Conservation (phyloP, 78 protist genomes). For the Cavenderia fasciculata region DNA sequence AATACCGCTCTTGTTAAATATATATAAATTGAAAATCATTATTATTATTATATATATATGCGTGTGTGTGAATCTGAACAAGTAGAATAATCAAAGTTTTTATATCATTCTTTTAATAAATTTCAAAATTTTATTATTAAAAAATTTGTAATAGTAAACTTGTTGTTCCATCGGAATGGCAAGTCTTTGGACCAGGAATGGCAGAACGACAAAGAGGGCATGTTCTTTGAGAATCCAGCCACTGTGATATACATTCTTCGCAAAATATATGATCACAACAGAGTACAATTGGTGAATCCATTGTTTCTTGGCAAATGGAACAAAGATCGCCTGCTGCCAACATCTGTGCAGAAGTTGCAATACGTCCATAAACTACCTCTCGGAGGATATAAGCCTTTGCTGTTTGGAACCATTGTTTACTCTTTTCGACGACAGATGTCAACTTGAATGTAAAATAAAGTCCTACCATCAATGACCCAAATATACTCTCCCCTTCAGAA, state of each 20-base stretch:
- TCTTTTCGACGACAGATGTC: conserved; percentile 18
- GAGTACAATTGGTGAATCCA: conserved; percentile 60
- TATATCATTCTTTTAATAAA: no score
- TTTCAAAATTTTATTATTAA: no score
- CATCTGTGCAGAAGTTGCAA: conserved; percentile 63
- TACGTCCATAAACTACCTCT: conserved; percentile 51
- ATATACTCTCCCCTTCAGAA: conserved; percentile 28
- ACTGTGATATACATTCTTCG: conserved; percentile 70
- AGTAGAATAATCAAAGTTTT: no score
- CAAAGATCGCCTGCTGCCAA: conserved; percentile 49
- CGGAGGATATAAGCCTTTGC: conserved; percentile 24
- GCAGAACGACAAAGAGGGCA: conserved; percentile 79
- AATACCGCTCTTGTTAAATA: conserved; percentile 60
- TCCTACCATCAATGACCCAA: conserved; percentile 56
- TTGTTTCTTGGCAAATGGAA: conserved; percentile 68
- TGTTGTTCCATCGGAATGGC: conserved; percentile 75
- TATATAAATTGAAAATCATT: conserved; percentile 73
- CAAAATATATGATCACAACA: conserved; percentile 75
- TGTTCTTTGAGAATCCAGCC: conserved; percentile 74
- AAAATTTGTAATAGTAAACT: conserved; percentile 1
- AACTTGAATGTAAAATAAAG: conserved; percentile 70
- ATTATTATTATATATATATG: background rate
- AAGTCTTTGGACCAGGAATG: conserved; percentile 50
- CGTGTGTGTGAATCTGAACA: no score
- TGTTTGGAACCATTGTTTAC: conserved; percentile 6